Evolutionary conservation across 2,329 filamentous ascomycete genomes (phyloP), one percentile per base, ranked within the genome.

Genomic region (Cryphonectria radicalis): DNA sequence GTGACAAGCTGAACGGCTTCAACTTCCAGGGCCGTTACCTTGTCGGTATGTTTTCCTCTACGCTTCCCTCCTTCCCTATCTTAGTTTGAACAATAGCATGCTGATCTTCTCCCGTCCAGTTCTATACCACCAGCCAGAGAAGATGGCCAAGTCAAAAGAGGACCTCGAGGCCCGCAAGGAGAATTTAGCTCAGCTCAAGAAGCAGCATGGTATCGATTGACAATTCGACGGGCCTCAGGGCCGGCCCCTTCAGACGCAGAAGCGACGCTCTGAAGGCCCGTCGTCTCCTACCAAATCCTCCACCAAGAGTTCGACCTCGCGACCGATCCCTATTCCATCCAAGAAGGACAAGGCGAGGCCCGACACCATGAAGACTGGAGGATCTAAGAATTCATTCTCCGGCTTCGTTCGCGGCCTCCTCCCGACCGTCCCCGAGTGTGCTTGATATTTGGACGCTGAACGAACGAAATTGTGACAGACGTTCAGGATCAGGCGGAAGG

Each of bases 11-110:
- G 82, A 99, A 99, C 87, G 96, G 96, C 81, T 99, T 97, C 91
- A 99, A 99, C 87, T 99, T 99, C 84, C 96, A 99, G 87, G 97
- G 95, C 85, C 93, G 96, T 82, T 99, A 99, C 84, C 93, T 99
- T 78, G 96, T 99, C 80, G 94, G 94, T 97, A 89, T 74, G 93
- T 90, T 90, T 64, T 25, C 46, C 37, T 43, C 73, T 59, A 37
- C n/a, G 25, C n/a, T 22, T 43, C 17, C 8, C 7, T 28, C 10
- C 8, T 17, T 46, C 17, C 13, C 11, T 64, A 17, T 63, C 53
- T 35, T 55, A 22, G 22, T n/a, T 25, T 50, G 22, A 28, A 14
- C 22, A 22, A 17, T n/a, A 11, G 32, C 64, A 70, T 68, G 70
- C 74, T 73, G 57, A 68, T 57, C 32, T 65, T 67, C 37, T 4